Evolutionary conservation across 2,329 filamentous ascomycete species (phyloP).

Genomic region (Fusarium sp.): DNA sequence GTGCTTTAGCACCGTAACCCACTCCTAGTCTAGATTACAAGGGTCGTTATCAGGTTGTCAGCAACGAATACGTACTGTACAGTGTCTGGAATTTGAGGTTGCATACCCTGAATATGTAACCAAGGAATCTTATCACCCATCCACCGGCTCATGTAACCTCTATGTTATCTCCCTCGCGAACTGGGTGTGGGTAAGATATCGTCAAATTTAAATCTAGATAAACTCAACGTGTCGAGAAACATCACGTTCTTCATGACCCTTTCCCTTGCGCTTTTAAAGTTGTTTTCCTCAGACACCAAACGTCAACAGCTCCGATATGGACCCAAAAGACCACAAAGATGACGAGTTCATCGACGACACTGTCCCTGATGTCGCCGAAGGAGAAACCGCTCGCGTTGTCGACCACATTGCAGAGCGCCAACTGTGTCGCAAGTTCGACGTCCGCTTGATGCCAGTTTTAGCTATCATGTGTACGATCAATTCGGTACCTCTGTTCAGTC

Average conservation of each 20-base stretch:
- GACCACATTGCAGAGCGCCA: constrained; percentile 21
- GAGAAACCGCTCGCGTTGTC: background rate
- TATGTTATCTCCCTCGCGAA: background rate
- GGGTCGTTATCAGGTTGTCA: background rate
- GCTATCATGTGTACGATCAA: constrained; percentile 19
- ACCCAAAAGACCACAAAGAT: constrained; percentile 11
- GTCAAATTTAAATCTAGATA: background rate
- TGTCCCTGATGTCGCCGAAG: background rate
- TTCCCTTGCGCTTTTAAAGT: too few relatives aligned
- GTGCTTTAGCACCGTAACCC: background rate
- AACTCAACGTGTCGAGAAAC: background rate
- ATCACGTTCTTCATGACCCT: background rate
- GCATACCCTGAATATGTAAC: constrained; percentile 6
- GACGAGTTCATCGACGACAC: constrained; percentile 12
- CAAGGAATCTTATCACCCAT: background rate
- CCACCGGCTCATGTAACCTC: background rate
- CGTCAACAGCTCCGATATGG: background rate
- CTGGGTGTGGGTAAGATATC: background rate
- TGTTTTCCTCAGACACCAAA: background rate
- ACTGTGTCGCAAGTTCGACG: constrained; percentile 18
- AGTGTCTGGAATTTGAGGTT: background rate
- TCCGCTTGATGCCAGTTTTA: constrained; percentile 11
- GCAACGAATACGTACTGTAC: background rate
- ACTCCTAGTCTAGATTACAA: constrained; percentile 1
- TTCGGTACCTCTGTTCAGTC: too few relatives aligned